Percentiles rank a stretch among this genome's conserved stretches.
Evolutionary conservation across 306 rosid species (phyloP).

Genomic region (Malus asiatica): DNA sequence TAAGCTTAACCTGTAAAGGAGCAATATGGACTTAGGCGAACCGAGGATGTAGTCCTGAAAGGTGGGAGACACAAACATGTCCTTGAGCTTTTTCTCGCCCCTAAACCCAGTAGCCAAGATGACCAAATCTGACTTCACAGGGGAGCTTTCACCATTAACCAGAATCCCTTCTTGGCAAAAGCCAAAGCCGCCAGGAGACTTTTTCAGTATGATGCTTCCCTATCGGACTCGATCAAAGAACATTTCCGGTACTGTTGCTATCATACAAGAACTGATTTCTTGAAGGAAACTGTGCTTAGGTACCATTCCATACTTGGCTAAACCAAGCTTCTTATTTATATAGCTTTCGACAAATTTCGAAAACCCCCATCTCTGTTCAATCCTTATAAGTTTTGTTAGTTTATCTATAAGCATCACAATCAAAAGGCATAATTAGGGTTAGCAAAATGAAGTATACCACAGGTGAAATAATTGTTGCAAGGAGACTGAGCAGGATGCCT

Average conservation of each 20-base stretch:
- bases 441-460: conserved; percentile 23
- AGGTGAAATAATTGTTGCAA: conserved; percentile 53
- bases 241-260: conserved; percentile 34
- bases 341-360: conserved; percentile 56
- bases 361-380: conserved; percentile 46
- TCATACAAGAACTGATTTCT: conserved; percentile 34
- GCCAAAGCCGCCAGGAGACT: conserved; percentile 31
- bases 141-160: conserved; percentile 32
- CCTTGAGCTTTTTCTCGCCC: conserved; percentile 53
- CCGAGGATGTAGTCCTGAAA: conserved; percentile 37
- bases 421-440: no score
- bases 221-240: conserved; percentile 30
- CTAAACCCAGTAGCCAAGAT: conserved; percentile 39
- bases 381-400: not conserved
- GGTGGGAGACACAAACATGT: conserved; percentile 42
- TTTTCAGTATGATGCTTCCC: conserved; percentile 51
- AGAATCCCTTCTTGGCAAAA: conserved; percentile 46
- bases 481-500: conserved; percentile 35
- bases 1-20: conserved; percentile 44
- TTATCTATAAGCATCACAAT: not conserved
- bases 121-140: conserved; percentile 41
- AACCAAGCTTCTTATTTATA: conserved; percentile 29
- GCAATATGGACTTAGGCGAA: conserved; percentile 26
- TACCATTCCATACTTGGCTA: conserved; percentile 58
- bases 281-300: conserved; percentile 50